phyloP scores from a whole-genome alignment of 2,329 filamentous ascomycete genomes.

The Niveomyces coronatus region DNA sequence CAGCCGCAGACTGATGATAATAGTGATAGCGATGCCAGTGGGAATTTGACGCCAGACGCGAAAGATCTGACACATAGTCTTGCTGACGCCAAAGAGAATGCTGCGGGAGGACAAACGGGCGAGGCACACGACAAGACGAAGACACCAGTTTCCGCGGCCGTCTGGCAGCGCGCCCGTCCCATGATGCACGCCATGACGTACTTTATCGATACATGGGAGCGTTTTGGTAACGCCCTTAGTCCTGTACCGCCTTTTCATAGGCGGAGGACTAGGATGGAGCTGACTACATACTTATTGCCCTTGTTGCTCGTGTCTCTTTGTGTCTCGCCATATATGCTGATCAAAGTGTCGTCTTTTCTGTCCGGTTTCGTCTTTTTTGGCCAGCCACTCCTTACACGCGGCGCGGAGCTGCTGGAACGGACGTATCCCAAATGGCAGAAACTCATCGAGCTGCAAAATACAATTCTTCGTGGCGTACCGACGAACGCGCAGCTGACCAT shows the following conservation, averaged over 20 bases:
- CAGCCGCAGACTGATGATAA: too few relatives aligned
- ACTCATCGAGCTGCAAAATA: slow-evolving; percentile 63
- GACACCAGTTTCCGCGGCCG: slow-evolving; percentile 61
- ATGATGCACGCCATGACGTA: slow-evolving; percentile 51
- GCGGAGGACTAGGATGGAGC: slow-evolving; percentile 39
- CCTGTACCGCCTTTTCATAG: slow-evolving; percentile 52
- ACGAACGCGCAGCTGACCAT: slow-evolving; percentile 79
- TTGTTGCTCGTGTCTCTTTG: background rate
- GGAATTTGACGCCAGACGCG: background rate
- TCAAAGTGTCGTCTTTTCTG: slow-evolving; percentile 56
- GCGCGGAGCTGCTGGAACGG: slow-evolving; percentile 47
- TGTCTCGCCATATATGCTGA: slow-evolving; percentile 34
- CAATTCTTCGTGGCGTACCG: slow-evolving; percentile 68
- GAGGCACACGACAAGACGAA: slow-evolving; percentile 61
- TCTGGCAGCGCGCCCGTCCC: slow-evolving; percentile 67
- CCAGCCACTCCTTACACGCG: slow-evolving; percentile 58
- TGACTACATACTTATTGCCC: slow-evolving; percentile 43
- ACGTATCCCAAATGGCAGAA: slow-evolving; percentile 64
- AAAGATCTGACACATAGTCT: slow-evolving; percentile 19
- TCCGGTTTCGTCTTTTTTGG: slow-evolving; percentile 72
- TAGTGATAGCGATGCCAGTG: background rate
- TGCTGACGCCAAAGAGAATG: slow-evolving; percentile 24
- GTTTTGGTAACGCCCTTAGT: slow-evolving; percentile 46
- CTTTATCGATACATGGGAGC: slow-evolving; percentile 39
- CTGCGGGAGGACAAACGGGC: slow-evolving; percentile 24